A percentile compares a stretch with the other conserved stretches of the same genome.
Evolutionary conservation across 805 yeast species (phyloP).

Genomic region (Myxozyma neotropica): DNA sequence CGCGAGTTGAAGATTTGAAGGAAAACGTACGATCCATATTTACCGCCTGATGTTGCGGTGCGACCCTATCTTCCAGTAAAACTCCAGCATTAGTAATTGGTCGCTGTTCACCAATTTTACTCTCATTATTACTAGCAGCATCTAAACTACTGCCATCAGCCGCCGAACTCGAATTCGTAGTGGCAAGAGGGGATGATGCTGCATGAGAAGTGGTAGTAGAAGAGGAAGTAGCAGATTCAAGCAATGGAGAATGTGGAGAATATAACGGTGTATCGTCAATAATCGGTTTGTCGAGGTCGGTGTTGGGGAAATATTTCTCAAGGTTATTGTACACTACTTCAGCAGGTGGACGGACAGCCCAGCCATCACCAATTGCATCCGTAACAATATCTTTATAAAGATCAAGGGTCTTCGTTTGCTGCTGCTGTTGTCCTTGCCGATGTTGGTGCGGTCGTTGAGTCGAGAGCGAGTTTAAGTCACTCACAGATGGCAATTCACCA

Average conservation of each 20-base stretch:
- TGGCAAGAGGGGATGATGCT: slow-evolving; percentile 7
- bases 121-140: not conserved
- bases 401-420: not conserved
- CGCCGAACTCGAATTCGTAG: not conserved
- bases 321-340: slow-evolving; percentile 90
- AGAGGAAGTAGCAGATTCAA: not conserved
- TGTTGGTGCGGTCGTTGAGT: not conserved
- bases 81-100: not conserved
- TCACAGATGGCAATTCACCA: slow-evolving; percentile 21
- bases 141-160: not conserved
- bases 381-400: not conserved
- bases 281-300: slow-evolving; percentile 90
- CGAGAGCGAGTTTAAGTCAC: not conserved
- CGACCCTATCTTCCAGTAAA: not conserved
- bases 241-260: slow-evolving; percentile 23
- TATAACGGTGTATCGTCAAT: slow-evolving; percentile 54
- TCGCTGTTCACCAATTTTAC: not conserved
- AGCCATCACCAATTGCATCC: slow-evolving; percentile 34
- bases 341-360: slow-evolving; percentile 91
- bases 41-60: not conserved
- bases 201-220: not conserved
- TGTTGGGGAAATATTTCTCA: slow-evolving; percentile 88
- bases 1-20: slow-evolving; percentile 14
- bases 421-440: not conserved
- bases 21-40: slow-evolving; percentile 29